Conservation (phyloP, 2,329 filamentous ascomycete genomes). For the Nemania sp. region DNA sequence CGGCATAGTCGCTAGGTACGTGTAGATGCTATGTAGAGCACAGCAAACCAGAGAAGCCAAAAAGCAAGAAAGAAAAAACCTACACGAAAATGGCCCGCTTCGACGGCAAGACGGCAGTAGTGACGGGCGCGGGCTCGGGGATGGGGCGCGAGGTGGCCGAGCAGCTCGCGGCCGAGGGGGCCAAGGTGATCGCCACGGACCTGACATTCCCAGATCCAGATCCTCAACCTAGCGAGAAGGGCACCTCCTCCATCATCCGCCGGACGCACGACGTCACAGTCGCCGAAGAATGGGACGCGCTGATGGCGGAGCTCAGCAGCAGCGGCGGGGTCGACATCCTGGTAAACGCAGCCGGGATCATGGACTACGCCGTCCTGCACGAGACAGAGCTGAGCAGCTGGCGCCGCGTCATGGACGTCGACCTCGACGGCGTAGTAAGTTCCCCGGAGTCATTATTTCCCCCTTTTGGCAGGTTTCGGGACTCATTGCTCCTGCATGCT, state of each 20-base stretch:
- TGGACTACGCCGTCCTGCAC: conserved; percentile 18
- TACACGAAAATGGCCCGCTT: conserved; percentile 15
- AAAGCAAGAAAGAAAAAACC: too few species aligned
- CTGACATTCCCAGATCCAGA: background rate
- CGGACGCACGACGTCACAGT: conserved; percentile 5
- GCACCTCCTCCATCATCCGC: background rate
- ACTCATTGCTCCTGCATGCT: too few species aligned
- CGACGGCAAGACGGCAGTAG: conserved; percentile 16
- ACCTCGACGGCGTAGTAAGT: conserved; percentile 24
- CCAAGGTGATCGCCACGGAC: conserved; percentile 11
- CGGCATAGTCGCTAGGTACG: too few species aligned
- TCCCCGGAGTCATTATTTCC: too few species aligned
- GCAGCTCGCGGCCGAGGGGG: conserved; percentile 8
- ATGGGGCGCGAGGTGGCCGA: conserved; percentile 20
- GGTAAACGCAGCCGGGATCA: conserved; percentile 16
- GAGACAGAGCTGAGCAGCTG: conserved; percentile 2
- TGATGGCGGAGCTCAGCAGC: background rate
- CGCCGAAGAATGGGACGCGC: background rate
- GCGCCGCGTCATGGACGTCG: background rate
- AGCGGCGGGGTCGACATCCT: conserved; percentile 10
- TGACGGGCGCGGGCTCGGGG: conserved; percentile 17
- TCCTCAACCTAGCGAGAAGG: background rate
- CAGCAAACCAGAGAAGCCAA: too few species aligned
- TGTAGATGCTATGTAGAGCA: too few species aligned
- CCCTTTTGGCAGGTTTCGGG: too few species aligned